Evolutionary conservation across 768 basidiomycete species (phyloP).

Genomic region (Tulasnella sp.): DNA sequence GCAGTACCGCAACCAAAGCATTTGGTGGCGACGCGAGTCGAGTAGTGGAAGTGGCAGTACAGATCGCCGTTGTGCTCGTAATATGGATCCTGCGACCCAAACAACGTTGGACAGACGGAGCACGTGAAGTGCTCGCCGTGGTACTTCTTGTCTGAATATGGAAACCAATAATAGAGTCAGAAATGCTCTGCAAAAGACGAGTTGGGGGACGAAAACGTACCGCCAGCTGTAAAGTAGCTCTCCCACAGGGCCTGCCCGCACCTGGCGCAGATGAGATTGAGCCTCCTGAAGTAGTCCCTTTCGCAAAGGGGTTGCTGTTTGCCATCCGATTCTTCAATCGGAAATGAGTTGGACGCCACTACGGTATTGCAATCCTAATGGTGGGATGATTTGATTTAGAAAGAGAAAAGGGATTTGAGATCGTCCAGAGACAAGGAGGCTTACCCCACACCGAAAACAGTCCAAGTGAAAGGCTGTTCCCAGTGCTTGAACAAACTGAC

Average conservation of each 20-base stretch:
- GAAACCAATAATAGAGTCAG: conserved; percentile 7
- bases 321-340: conserved; percentile 88
- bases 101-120: conserved; percentile 92
- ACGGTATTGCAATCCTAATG: conserved; percentile 91
- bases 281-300: conserved; percentile 93
- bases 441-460: conserved; percentile 96
- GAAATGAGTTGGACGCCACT: conserved; percentile 98
- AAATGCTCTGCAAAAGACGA: background rate
- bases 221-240: conserved; percentile 99
- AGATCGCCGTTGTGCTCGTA: conserved; percentile 98
- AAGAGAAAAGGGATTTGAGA: conserved; percentile 14
- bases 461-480: conserved; percentile 94
- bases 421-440: conserved; percentile 39
- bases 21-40: conserved; percentile 96
- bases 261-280: conserved; percentile 95
- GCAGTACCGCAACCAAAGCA: conserved; percentile 97
- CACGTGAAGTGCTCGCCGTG: conserved; percentile 99
- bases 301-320: conserved; percentile 96
- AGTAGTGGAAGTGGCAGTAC: conserved; percentile 99
- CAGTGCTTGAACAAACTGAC: conserved; percentile 94
- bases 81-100: conserved; percentile 98
- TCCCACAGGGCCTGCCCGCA: conserved; percentile 92
- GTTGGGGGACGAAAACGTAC: conserved; percentile 54
- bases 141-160: conserved; percentile 83
- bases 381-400: conserved; percentile 26